Conservation (phyloP, 164 flowering plant genomes). For the Chloranthus sessilifolius region DNA sequence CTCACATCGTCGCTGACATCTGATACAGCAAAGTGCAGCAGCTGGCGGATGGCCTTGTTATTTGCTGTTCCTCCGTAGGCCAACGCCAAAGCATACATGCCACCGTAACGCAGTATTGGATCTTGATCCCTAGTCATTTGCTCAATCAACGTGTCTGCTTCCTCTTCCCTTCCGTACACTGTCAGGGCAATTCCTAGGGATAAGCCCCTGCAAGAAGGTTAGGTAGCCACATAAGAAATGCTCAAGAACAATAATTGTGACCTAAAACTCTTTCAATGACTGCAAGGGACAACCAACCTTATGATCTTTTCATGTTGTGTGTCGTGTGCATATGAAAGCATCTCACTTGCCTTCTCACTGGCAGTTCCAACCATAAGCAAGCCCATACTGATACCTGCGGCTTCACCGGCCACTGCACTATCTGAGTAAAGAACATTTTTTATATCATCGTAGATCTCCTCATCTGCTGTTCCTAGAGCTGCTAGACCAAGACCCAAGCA, state of each 20-base stretch:
- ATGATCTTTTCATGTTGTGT: constrained; percentile 96
- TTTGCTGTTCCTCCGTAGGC: constrained; percentile 91
- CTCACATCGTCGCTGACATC: constrained; percentile 97
- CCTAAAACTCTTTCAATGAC: too few species aligned
- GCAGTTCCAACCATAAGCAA: constrained; percentile 94
- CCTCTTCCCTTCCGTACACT: constrained; percentile 95
- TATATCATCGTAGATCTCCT: constrained; percentile 81
- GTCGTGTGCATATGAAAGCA: constrained; percentile 94
- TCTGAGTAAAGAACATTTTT: constrained; percentile 79
- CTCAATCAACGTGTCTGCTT: constrained; percentile 85
- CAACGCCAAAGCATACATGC: constrained; percentile 92
- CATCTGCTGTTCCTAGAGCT: constrained; percentile 89
- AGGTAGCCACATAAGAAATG: neutral
- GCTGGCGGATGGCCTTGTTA: constrained; percentile 88
- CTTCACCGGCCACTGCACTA: constrained; percentile 97
- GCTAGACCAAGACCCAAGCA: constrained; percentile 94
- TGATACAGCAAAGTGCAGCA: constrained; percentile 92
- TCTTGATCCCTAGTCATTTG: constrained; percentile 94
- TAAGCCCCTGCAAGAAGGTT: constrained; percentile 49
- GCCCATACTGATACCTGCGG: constrained; percentile 94
- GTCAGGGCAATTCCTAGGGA: constrained; percentile 95
- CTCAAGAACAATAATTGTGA: neutral
- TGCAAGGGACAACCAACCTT: constrained; percentile 34
- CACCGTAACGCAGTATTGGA: constrained; percentile 90
- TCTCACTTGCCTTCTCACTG: constrained; percentile 84